Base-by-base conservation (phyloP, 495 filamentous ascomycete genomes). In the Penicillium desertorum region DNA sequence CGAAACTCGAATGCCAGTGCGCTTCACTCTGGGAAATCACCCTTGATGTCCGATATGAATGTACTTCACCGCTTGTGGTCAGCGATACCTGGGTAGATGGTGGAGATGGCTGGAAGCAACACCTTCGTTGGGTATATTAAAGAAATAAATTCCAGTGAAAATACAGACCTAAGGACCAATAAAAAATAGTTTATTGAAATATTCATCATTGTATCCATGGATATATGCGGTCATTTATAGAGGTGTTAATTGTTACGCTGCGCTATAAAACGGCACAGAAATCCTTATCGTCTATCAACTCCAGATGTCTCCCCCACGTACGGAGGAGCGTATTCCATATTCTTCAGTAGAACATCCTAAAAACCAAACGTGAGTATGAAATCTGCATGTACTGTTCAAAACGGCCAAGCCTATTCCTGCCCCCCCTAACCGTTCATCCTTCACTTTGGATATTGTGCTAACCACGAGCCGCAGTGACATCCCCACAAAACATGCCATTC, bases 401-500 rank as follows among this genome's bases (percentile, higher is more conserved):
- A 6, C n/a, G 0, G 19, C 25, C 5, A 47, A n/a, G 0, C 45
- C 12, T 30, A 19, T 32, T 17, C 12, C 37, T 42, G 37, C 17
- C 17, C 51, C 51, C 5, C 19, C 41, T 23, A 16, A 37, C 36
- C n/a, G 4, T 5, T n/a, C 25, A 5, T 16, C 5, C 12, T 19
- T 32, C 39, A 36, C n/a, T 7, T 39, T 16, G 49, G 39, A 43
- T 44, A 39, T 36, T 6, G 10, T 11, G 17, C 58, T 63, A 39
- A 63, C 45, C 23, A 45, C 16, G 1, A 48, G 17, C 25, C 32
- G 2, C 44, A 60, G 41, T 36, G 45, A 62, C 30, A 45, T 23
- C 42, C 27, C 49, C 6, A 43, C 25, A 39, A 36, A 59, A 41
- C 34, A 98, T 98, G 94, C 92, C 94, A 10, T 96, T 94, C 78